Evolutionary conservation across 768 basidiomycete genomes (phyloP).

Genomic region (Serendipita sp.): DNA sequence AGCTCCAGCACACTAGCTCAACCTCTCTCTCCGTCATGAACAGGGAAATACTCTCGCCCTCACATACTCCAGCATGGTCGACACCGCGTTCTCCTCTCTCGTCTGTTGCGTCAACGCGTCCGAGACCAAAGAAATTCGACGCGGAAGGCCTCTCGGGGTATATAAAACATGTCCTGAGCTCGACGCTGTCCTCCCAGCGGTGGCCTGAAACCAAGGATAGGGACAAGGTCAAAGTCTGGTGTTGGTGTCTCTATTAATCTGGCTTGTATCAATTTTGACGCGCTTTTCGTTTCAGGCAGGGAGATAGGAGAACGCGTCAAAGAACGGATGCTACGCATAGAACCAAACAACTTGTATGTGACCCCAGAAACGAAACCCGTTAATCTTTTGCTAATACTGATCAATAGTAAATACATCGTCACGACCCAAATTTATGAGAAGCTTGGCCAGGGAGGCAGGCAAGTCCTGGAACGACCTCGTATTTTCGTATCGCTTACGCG

Average conservation of each 20-base stretch:
- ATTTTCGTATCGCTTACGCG: constrained; percentile 6
- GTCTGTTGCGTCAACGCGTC: neutral
- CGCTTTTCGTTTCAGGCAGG: constrained; percentile 15
- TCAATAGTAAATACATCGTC: constrained; percentile 65
- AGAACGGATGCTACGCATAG: constrained; percentile 68
- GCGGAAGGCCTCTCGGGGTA: constrained; percentile 55
- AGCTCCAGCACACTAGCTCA: too few species aligned
- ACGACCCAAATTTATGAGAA: constrained; percentile 76
- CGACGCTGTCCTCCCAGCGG: constrained; percentile 42
- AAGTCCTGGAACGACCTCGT: constrained; percentile 16
- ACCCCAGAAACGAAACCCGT: constrained; percentile 6
- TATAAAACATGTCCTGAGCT: constrained; percentile 64
- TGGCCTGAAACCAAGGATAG: constrained; percentile 59
- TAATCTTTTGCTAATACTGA: constrained; percentile 7
- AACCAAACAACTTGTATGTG: constrained; percentile 67
- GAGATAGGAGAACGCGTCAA: constrained; percentile 75
- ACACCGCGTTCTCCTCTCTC: neutral
- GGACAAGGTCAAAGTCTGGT: constrained; percentile 56
- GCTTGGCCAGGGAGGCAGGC: constrained; percentile 72
- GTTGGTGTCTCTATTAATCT: constrained; percentile 20
- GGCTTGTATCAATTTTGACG: neutral
- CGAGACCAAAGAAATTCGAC: constrained; percentile 34
- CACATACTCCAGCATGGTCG: neutral
- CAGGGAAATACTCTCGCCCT: neutral
- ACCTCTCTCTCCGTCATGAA: neutral